Evolutionary conservation across 306 rosid species (phyloP), one percentile per base, ranked within the genome.

Genomic region (Glycine tomentella): DNA sequence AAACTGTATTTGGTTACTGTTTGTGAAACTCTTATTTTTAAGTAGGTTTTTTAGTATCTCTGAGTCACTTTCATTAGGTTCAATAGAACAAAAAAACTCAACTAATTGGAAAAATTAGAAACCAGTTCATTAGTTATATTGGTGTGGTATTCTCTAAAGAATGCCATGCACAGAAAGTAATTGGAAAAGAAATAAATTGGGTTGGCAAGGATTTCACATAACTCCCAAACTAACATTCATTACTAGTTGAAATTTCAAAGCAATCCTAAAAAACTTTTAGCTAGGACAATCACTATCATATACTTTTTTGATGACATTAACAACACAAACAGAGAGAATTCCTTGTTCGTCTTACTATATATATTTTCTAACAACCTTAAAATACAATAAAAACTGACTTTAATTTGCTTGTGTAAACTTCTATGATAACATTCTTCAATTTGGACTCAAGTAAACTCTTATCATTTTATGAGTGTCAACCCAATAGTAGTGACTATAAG

Each of bases 401-500:
- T 20, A 20, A 20, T 67, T 17, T 82, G 6, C 33, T 17, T 14
- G 74, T 48, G 46, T 25, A 20, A 44, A 69, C 8, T 48, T 48
- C 61, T 40, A 45, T 52, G 38, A 31, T 4, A 68, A 69, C 14
- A 16, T 9, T 17, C 9, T 44, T 20, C 25, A 20, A 20, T 20
- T 58, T 9, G 44, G 17, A 36, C 40, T 53, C 17, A 5, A 70
- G 76, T 12, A 58, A 50, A 59, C 9, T 49, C 16, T 70, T 4
- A 76, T 90, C 85, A 91, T 84, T 86, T 89, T n/a, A 95, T 87
- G 68, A 93, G 91, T 14, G 84, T 62, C 88, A 93, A 90, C 80
- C 99, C 97, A 74, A 93, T 78, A 50, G 90, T 92, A 55, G 93
- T 89, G 82, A 95, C 93, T 38, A 90, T 49, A 11, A 95, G 59